Percentiles rank a stretch among this genome's conserved stretches.
These are phyloP conservation scores for Acmispon strigosus DNA, from an alignment of 306 rosid species.

Conservation along the genomic window DNA sequence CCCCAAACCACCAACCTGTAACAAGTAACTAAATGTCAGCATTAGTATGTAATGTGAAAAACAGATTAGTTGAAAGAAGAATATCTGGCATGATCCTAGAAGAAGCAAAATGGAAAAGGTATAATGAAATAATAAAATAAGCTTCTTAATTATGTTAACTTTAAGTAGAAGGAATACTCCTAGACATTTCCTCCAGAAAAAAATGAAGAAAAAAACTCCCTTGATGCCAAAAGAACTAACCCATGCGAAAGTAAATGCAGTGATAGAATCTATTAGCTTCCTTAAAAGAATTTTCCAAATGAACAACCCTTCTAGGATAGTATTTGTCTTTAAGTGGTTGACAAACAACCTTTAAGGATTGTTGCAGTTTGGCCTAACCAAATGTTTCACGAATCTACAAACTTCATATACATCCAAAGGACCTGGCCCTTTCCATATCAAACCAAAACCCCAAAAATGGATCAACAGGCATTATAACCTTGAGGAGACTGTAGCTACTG, in stretches of 20 bases:
- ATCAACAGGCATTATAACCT: background rate
- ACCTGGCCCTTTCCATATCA: background rate
- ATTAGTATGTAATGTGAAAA: background rate
- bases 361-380: slow-evolving; percentile 6
- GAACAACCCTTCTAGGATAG: background rate
- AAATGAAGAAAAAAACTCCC: background rate
- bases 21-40: slow-evolving; percentile 10
- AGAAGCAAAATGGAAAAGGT: background rate
- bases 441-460: background rate
- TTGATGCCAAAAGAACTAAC: slow-evolving; percentile 4
- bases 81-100: background rate
- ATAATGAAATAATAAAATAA: slow-evolving; percentile 15
- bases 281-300: background rate
- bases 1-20: slow-evolving; percentile 96
- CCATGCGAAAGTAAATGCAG: slow-evolving; percentile 11
- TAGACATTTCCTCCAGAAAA: background rate
- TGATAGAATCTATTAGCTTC: slow-evolving; percentile 7
- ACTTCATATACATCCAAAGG: background rate
- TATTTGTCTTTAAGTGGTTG: background rate
- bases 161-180: slow-evolving; percentile 4
- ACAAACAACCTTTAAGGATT: background rate
- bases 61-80: slow-evolving; percentile 10
- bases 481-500: too few species aligned
- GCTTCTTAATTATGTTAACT: background rate
- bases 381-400: slow-evolving; percentile 6